Evolutionary conservation across 176 grass and related monocot species (phyloP).

Genomic region (Puccinellia tenuiflora): DNA sequence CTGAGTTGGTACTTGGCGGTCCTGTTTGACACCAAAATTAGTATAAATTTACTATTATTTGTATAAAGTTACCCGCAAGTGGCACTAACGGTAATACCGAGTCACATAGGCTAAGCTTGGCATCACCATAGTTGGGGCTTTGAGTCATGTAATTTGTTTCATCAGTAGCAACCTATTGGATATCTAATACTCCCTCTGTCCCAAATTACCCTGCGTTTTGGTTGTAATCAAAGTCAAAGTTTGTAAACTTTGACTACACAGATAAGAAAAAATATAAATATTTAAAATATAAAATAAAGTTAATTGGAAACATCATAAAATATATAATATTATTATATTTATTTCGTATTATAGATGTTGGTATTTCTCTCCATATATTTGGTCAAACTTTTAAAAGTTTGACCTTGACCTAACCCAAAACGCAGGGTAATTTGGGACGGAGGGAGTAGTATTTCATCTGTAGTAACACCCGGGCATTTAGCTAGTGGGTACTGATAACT

Average conservation of each 20-base stretch:
- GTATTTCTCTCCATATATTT: too few species aligned
- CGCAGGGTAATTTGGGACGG: too few species aligned
- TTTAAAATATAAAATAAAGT: too few species aligned
- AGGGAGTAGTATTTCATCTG: background rate
- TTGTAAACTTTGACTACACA: too few species aligned
- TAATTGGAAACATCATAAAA: too few species aligned
- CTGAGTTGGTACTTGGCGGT: background rate
- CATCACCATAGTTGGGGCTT: background rate
- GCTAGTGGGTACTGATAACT: background rate
- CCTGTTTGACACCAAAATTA: background rate
- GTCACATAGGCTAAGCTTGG: conserved; percentile 4
- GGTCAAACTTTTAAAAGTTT: too few species aligned
- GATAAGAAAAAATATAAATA: too few species aligned
- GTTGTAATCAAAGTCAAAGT: too few species aligned
- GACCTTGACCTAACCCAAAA: too few species aligned
- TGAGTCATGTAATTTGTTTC: background rate
- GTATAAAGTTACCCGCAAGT: background rate
- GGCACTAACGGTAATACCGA: background rate
- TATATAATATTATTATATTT: too few species aligned
- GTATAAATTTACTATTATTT: background rate
- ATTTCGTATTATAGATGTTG: too few species aligned
- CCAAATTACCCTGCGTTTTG: too few species aligned
- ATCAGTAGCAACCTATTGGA: background rate
- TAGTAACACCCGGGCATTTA: background rate
- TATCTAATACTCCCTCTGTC: background rate